Evolutionary conservation across 2,329 filamentous ascomycete genomes (phyloP).

Genomic region (Coniochaeta sp.): DNA sequence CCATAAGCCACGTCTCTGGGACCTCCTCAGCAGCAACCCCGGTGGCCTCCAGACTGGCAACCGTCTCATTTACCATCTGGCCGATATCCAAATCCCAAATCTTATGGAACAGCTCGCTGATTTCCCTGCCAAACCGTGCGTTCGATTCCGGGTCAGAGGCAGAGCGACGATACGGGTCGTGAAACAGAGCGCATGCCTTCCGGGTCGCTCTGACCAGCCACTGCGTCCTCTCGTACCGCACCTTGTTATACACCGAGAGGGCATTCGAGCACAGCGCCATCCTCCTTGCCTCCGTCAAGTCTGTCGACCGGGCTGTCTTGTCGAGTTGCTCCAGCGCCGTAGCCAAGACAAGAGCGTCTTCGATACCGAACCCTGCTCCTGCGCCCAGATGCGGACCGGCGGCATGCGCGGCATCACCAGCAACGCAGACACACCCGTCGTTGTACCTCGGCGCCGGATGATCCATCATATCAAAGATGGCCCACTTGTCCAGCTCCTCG

Average conservation of each 20-base stretch:
- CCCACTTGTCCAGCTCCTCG: slow-evolving; percentile 40
- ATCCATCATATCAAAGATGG: slow-evolving; percentile 43
- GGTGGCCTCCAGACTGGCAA: neutral
- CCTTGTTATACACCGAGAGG: slow-evolving; percentile 28
- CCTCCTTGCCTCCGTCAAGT: neutral
- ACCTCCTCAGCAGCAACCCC: neutral
- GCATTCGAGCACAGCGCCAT: slow-evolving; percentile 13
- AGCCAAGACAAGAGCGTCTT: slow-evolving; percentile 42
- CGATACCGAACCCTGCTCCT: slow-evolving; percentile 49
- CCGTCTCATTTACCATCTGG: neutral
- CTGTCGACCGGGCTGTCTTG: neutral
- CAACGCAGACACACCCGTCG: slow-evolving; percentile 34
- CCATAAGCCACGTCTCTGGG: neutral
- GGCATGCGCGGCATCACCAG: slow-evolving; percentile 53
- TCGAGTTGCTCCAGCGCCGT: slow-evolving; percentile 20
- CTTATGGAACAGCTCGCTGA: neutral
- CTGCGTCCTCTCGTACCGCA: slow-evolving; percentile 32
- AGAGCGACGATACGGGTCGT: too few species aligned
- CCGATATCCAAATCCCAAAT: neutral
- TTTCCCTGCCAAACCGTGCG: neutral
- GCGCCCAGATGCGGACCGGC: slow-evolving; percentile 48
- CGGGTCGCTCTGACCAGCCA: slow-evolving; percentile 33
- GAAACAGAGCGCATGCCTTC: slow-evolving; percentile 25
- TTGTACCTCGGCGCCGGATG: slow-evolving; percentile 35
- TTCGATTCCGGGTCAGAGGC: neutral